Percentiles rank a stretch among this genome's conserved stretches.
These are phyloP conservation scores for Podospora conica DNA, from an alignment of 495 filamentous ascomycete species.

Conservation along the genomic window DNA sequence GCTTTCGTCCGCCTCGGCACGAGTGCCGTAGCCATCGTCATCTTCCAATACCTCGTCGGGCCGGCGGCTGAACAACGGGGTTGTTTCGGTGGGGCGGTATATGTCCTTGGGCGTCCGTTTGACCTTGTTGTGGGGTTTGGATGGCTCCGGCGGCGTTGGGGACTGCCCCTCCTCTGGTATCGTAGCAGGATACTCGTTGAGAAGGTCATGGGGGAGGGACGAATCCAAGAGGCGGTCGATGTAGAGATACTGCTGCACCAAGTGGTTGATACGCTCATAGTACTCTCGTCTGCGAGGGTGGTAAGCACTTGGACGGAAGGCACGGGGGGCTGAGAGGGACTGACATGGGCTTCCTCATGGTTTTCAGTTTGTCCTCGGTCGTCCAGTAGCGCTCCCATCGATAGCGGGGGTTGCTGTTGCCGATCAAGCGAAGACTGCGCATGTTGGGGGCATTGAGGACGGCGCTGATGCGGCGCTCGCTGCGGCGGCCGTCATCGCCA, in stretches of 20 bases:
- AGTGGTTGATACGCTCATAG: constrained; percentile 74
- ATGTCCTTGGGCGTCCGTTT: constrained; percentile 77
- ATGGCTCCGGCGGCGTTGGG: neutral
- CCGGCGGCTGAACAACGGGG: constrained; percentile 49
- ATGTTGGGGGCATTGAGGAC: constrained; percentile 62
- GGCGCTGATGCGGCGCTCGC: constrained; percentile 46
- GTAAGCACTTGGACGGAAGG: neutral
- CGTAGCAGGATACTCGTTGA: constrained; percentile 74
- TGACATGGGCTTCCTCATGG: constrained; percentile 59
- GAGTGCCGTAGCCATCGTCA: constrained; percentile 18
- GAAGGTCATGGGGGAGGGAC: constrained; percentile 73
- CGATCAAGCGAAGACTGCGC: constrained; percentile 71
- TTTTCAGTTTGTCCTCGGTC: constrained; percentile 55
- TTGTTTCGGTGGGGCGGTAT: constrained; percentile 67
- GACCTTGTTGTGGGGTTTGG: constrained; percentile 21
- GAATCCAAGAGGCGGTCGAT: constrained; percentile 89
- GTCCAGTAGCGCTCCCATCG: constrained; percentile 71
- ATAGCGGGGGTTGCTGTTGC: constrained; percentile 69
- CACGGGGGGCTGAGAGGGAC: constrained; percentile 12
- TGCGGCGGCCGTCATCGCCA: constrained; percentile 31
- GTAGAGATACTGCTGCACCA: constrained; percentile 83
- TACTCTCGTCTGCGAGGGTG: constrained; percentile 54
- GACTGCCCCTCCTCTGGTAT: constrained; percentile 44
- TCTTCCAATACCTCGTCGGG: constrained; percentile 23
- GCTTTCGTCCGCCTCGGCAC: constrained; percentile 14